Percentiles rank a stretch among this genome's conserved stretches.
phyloP scores from a whole-genome alignment of 257 asterid species.

The Anisodus acutangulus region DNA sequence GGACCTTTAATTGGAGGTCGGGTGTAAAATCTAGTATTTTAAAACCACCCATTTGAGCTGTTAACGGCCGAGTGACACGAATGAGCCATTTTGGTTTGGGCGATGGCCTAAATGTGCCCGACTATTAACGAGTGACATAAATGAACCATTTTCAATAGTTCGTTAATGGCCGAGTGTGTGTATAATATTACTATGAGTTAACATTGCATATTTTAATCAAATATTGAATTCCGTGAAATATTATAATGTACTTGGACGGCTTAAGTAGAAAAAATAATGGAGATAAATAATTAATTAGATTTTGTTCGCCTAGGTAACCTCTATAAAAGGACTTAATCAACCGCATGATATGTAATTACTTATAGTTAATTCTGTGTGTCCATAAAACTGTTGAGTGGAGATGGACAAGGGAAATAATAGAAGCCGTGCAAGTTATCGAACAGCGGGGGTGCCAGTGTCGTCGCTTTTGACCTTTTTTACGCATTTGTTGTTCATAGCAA shows the following conservation, averaged over 20 bases:
- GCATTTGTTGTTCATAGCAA: conserved; percentile 20
- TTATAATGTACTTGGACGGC: neutral
- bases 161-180: no score
- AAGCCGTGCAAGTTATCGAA: conserved; percentile 8
- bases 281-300: neutral
- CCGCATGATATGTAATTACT: neutral
- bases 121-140: no score
- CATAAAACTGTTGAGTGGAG: neutral
- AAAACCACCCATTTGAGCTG: no score
- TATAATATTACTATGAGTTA: no score
- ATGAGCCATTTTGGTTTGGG: no score
- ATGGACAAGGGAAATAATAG: neutral
- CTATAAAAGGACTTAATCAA: neutral
- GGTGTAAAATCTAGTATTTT: no score
- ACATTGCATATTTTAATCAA: no score
- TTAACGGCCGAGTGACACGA: no score
- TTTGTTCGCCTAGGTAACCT: neutral
- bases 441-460: neutral
- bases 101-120: no score
- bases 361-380: neutral
- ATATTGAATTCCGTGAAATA: neutral
- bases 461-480: neutral
- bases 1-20: no score
- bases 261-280: neutral
- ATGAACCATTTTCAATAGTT: no score